Percentiles rank a stretch among this genome's conserved stretches.
Conservation (phyloP, 176 grass and related monocot species). For the Carex myosuroides region DNA sequence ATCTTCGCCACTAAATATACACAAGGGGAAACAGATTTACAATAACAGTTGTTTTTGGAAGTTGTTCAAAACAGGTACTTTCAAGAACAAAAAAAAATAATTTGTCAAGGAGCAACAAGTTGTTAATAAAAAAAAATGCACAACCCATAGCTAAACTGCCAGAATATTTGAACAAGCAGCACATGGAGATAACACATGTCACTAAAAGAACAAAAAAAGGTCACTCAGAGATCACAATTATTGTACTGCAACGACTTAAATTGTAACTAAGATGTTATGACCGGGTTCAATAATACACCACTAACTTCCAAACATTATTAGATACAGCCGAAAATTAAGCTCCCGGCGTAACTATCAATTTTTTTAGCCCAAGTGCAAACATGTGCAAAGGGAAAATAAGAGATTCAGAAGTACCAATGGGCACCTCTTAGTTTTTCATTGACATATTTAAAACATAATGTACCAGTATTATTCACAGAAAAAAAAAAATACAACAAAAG, state of each 20-base stretch:
- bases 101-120: not conserved
- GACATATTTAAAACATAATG: not conserved
- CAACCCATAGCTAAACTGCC: not conserved
- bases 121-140: not conserved
- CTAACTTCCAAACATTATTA: not conserved
- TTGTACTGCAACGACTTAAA: not conserved
- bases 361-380: not conserved
- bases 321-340: not conserved
- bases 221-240: constrained; percentile 1
- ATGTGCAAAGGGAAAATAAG: not conserved
- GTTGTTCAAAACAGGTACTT: not conserved
- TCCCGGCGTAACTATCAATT: constrained; percentile 6
- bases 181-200: constrained; percentile 3
- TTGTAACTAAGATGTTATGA: not conserved
- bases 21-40: not conserved
- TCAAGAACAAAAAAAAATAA: not conserved
- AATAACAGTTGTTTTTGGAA: not conserved
- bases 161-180: constrained; percentile 2
- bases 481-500: not conserved
- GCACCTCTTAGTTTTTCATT: not conserved
- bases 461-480: not conserved
- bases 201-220: not conserved
- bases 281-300: not conserved
- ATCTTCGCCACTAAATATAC: not conserved
- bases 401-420: not conserved